Percentiles rank a stretch among this genome's conserved stretches.
Conservation (phyloP, 1,284 basidiomycete genomes). For the Puccinia horiana region DNA sequence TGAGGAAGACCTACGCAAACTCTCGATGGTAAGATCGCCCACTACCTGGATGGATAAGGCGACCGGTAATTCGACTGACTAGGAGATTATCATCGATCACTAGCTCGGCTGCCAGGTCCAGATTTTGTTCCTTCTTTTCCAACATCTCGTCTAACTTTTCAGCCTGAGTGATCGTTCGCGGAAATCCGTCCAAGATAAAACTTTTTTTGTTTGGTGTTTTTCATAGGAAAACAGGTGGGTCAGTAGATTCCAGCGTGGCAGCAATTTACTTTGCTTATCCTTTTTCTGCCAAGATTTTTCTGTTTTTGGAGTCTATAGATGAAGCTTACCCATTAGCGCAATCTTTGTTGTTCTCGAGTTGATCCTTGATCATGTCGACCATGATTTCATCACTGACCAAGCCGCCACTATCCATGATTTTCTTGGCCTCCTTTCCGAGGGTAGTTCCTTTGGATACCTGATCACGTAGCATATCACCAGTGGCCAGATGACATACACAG, state of each 20-base stretch:
- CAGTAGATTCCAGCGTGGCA: neutral
- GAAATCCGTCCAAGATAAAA: conserved; percentile 98
- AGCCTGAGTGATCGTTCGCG: conserved; percentile 94
- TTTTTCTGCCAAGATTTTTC: neutral
- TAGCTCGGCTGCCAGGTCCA: conserved; percentile 89
- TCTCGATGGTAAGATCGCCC: conserved; percentile 93
- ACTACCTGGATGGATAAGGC: conserved; percentile 83
- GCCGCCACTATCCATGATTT: conserved; percentile 93
- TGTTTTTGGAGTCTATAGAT: neutral
- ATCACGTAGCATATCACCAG: conserved; percentile 96
- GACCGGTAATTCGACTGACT: conserved; percentile 94
- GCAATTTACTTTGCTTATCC: neutral
- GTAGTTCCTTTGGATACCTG: conserved; percentile 85
- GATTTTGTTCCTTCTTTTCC: conserved; percentile 70
- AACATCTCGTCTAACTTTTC: conserved; percentile 96
- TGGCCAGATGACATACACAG: conserved; percentile 96
- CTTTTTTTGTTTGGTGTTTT: conserved; percentile 61
- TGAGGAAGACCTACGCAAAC: conserved; percentile 72
- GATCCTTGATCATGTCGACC: conserved; percentile 95
- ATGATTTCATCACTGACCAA: conserved; percentile 95
- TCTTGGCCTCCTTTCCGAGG: conserved; percentile 89
- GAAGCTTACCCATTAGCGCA: conserved; percentile 86
- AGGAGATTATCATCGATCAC: conserved; percentile 90
- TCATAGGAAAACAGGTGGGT: neutral
- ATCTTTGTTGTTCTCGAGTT: conserved; percentile 85